Base-by-base conservation (phyloP, 2,329 filamentous ascomycete genomes). In the Beauveria varroae region DNA sequence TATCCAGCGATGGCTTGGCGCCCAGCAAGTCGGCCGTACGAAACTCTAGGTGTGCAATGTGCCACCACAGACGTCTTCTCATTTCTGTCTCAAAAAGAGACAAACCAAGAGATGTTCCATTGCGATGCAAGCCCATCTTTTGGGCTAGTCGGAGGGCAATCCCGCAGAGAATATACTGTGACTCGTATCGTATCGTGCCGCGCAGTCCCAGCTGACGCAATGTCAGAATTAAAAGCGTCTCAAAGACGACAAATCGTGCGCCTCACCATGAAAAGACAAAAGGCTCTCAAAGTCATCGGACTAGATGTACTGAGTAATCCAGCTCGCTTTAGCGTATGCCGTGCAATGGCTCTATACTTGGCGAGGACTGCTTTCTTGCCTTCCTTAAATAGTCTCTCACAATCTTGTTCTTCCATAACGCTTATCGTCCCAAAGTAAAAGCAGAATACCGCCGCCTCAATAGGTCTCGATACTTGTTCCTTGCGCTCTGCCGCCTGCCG, bases 121-220 rank as follows among this genome's bases (percentile, higher is more conserved):
- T 57, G 6, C 43, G 50, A 18, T 63, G 56, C 5, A 63, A 24
- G 5, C 70, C 68, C 20, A 76, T 68, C 5, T 71, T 73, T 30
- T 75, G 76, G 0, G 72, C 74, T 20, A 79, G 72, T 9, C 77
- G 73, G 40, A 76, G 66, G 12, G 72, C 71, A 24, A 63, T 60
- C 0, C 63, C 64, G 6, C 56, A 64, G 6, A 64, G 37, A 3
- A 64, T 60, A 28, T 61, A 58, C 22, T 63, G 55, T 9, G 62
- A 62, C 14, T 64, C 63, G 16, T 54, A 22, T 7, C 26, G 37
- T 22, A 64, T 57, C 9, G 26, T 28, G 43, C 55, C 40, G 47
- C 63, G 57, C 8, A 62, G 37, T n/a, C 62, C 62, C 20, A 63
- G 56, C 63, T 65, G 20, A 5, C 43, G n/a, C 2, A 26, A 10